phyloP scores from a whole-genome alignment of 2,329 filamentous ascomycete genomes.

The Ophiostoma triangulosporum region DNA sequence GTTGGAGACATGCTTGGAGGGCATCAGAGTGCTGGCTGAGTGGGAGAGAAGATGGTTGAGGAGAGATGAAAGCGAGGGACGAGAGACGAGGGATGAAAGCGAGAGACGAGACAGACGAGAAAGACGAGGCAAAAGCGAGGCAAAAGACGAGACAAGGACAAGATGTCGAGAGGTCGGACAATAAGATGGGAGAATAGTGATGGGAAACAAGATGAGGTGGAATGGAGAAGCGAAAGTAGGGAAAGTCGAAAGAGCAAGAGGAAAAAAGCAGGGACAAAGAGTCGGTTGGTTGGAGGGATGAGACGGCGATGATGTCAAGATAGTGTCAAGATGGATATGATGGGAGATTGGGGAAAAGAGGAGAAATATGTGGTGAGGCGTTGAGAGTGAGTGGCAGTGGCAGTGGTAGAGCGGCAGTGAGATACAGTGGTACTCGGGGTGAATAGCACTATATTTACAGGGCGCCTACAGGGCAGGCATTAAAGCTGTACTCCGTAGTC shows the following conservation, averaged over 20 bases:
- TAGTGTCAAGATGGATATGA: neutral
- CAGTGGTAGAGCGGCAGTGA: no score
- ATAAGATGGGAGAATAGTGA: neutral
- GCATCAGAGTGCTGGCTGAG: neutral
- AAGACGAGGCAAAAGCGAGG: neutral
- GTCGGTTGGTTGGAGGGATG: neutral
- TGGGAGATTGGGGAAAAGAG: neutral
- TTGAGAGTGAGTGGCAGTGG: neutral
- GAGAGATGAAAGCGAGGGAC: neutral
- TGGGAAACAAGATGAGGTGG: neutral
- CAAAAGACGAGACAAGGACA: neutral
- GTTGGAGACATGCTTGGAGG: conserved; percentile 19
- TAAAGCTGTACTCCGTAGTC: no score
- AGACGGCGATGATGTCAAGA: neutral
- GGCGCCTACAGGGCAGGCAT: no score
- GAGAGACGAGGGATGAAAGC: neutral
- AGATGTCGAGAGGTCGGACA: neutral
- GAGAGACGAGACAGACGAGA: neutral
- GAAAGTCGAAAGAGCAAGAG: neutral
- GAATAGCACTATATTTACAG: no score
- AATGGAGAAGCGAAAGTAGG: neutral
- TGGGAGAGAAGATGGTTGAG: neutral
- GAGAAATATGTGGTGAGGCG: neutral
- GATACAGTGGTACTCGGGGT: neutral
- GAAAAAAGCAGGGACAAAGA: neutral